These are phyloP conservation scores for Phytophthora sp. DNA, from an alignment of 352 stramenopile genomes.

Conservation along the genomic window DNA sequence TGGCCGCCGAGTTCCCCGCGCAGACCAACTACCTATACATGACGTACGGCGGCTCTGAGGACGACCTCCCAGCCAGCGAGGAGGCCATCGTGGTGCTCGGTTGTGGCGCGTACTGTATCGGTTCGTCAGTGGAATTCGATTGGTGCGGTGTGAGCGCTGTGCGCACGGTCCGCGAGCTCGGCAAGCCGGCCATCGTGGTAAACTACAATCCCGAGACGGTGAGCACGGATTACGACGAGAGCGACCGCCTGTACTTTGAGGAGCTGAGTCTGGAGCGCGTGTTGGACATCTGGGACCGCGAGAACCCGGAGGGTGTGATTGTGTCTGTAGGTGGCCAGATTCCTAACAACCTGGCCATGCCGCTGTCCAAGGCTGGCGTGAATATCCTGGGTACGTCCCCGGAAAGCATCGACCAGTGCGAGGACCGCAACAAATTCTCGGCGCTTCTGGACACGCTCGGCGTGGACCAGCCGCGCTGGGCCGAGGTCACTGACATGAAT, in stretches of 20 bases:
- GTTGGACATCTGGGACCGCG: slow-evolving; percentile 94
- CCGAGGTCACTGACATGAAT: slow-evolving; percentile 90
- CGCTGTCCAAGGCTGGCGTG: slow-evolving; percentile 86
- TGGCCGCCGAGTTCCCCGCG: slow-evolving; percentile 96
- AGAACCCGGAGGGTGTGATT: slow-evolving; percentile 88
- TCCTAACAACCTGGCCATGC: slow-evolving; percentile 95
- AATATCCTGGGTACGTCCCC: slow-evolving; percentile 85
- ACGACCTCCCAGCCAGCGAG: slow-evolving; percentile 66
- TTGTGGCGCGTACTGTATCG: slow-evolving; percentile 95
- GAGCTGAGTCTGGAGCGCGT: slow-evolving; percentile 95
- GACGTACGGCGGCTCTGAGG: slow-evolving; percentile 93
- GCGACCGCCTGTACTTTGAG: slow-evolving; percentile 98
- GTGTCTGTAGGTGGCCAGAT: slow-evolving; percentile 97
- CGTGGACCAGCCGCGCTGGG: slow-evolving; percentile 78
- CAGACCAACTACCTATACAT: slow-evolving; percentile 98
- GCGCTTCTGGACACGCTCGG: slow-evolving; percentile 96
- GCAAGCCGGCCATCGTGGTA: slow-evolving; percentile 84
- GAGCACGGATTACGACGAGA: slow-evolving; percentile 98
- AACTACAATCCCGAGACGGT: slow-evolving; percentile 99
- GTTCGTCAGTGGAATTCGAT: slow-evolving; percentile 97
- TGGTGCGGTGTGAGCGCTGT: slow-evolving; percentile 97
- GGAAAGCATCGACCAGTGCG: slow-evolving; percentile 94
- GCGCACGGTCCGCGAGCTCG: slow-evolving; percentile 90
- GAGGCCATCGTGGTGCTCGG: slow-evolving; percentile 95
- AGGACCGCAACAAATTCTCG: slow-evolving; percentile 95